Evolutionary conservation across 148 eudicot species (phyloP).

Genomic region (Fallopia convolvulus): DNA sequence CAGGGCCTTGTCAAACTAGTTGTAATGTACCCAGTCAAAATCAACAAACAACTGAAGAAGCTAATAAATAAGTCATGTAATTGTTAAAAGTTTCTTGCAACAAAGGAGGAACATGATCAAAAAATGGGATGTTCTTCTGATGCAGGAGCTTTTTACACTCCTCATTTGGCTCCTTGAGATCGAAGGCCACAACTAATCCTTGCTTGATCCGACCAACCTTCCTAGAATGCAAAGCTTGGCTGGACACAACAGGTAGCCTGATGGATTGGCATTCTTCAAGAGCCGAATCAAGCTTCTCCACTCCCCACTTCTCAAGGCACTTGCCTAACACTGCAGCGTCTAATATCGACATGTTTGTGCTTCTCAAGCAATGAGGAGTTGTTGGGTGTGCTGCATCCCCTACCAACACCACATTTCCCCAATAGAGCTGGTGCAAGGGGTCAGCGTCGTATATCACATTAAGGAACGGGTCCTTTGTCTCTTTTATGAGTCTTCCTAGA

Average conservation of each 20-base stretch:
- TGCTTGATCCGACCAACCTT: slow-evolving; percentile 68
- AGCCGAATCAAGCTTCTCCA: slow-evolving; percentile 32
- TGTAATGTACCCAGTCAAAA: neutral
- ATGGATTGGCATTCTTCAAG: slow-evolving; percentile 52
- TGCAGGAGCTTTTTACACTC: slow-evolving; percentile 43
- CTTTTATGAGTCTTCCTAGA: slow-evolving; percentile 42
- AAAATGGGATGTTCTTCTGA: slow-evolving; percentile 58
- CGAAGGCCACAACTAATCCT: slow-evolving; percentile 48
- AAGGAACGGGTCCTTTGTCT: slow-evolving; percentile 64
- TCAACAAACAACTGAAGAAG: neutral
- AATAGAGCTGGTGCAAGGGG: slow-evolving; percentile 44
- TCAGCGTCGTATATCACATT: slow-evolving; percentile 76
- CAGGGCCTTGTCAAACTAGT: neutral
- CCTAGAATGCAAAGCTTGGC: slow-evolving; percentile 65
- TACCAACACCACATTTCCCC: slow-evolving; percentile 65
- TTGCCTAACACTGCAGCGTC: slow-evolving; percentile 76
- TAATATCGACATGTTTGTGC: slow-evolving; percentile 84
- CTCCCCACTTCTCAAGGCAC: slow-evolving; percentile 62
- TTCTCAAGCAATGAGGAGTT: slow-evolving; percentile 81
- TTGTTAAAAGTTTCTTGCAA: neutral
- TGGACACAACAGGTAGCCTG: slow-evolving; percentile 44
- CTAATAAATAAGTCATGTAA: neutral
- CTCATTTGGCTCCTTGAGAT: slow-evolving; percentile 37
- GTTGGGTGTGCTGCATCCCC: slow-evolving; percentile 96
- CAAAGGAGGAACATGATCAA: slow-evolving; percentile 38